Evolutionary conservation across 2,329 filamentous ascomycete genomes (phyloP), one percentile per base, ranked within the genome.

Genomic region (Phaeosphaeria sp.): DNA sequence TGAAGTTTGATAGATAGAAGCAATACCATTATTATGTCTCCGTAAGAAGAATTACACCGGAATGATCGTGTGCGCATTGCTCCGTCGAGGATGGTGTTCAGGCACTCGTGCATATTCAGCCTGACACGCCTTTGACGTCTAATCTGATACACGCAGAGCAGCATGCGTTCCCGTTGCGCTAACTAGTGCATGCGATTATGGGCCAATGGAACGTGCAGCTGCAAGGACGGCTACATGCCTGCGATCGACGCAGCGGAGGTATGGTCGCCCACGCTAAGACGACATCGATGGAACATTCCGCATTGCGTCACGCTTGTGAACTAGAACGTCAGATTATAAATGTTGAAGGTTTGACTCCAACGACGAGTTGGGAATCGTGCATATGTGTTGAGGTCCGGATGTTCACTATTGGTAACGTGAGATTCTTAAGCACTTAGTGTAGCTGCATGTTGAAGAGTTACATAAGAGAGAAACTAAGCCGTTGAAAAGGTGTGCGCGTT

Each of bases 1-100:
- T 59, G 62, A 65, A 43, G 57, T 54, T 50, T 55, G 46, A 53
- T 56, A 57, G 55, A 56, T 60, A 65, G 57, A 65, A 50, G 57
- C 52, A 55, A 25, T 54, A 7, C 25, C 48, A 53, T 27, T 54
- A 17, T 13, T 50, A 15, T 27, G 25, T 27, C 25, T 27, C 5
- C 25, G 25, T 27, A 27, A 27, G 25, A 27, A 41, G n/a, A 18
- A 15, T 41, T 41, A 13, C 36, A 41, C n/a, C 36, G 36, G 36
- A 41, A 7, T 36, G 30, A 36, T 36, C 13, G 30, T 36, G 25
- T 27, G 13, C 13, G 30, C 30, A 36, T 36, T 36, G 30, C 30
- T 15, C 30, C 30, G 30, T 3, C 25, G 18, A 10, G 2, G 21
- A 46, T 36, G 30, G 30, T 36, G 30, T 36, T 36, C 30, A 36